Base-by-base conservation (phyloP, 257 asterid species). In the Salvia miltiorrhiza region DNA sequence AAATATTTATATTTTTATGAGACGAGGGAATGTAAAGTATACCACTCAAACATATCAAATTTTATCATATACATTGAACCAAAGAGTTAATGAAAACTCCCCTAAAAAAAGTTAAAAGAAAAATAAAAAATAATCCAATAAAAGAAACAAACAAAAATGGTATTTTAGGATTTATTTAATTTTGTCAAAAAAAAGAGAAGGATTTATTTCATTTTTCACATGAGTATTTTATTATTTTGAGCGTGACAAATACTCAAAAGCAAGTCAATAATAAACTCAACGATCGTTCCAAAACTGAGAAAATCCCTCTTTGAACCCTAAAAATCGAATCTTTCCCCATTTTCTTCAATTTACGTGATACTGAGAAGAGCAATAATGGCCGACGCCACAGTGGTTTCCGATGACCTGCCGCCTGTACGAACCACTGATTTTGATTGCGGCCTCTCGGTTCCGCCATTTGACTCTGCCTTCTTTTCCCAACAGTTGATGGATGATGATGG, bases 371-470 rank as follows among this genome's bases (percentile, higher is more conserved):
- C 6, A 32, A 13, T 7, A 9, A 88, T 88, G 96, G 77, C 79
- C 14, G 78, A 70, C n/a, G 61, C 76, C 20, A 62, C 78, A 69
- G 80, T 53, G 75, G 75, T 76, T 52, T 5, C 65, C 75, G 78
- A 65, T 53, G 85, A 74, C 53, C 48, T 50, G 48, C 77, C 71
- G 67, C 68, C 78, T 65, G 39, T 12, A 10, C 3, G 19, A 8
- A 45, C 64, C 57, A 13, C 54, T 9, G 87, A 77, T 11, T 81
- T 6, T 16, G 82, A 65, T 71, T 67, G 52, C 63, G 79, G 80
- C 52, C 85, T 86, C 13, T 69, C 87, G 4, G 63, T 81, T 60
- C 90, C 93, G 8, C 86, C 90, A 2, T 43, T 86, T 33, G 96
- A 88, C 50, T 47, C 73, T 4, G 63, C 63, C 65, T 83, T 78